Base-by-base conservation (phyloP, 2,329 filamentous ascomycete species). In the Neodidymelliopsis sp. region DNA sequence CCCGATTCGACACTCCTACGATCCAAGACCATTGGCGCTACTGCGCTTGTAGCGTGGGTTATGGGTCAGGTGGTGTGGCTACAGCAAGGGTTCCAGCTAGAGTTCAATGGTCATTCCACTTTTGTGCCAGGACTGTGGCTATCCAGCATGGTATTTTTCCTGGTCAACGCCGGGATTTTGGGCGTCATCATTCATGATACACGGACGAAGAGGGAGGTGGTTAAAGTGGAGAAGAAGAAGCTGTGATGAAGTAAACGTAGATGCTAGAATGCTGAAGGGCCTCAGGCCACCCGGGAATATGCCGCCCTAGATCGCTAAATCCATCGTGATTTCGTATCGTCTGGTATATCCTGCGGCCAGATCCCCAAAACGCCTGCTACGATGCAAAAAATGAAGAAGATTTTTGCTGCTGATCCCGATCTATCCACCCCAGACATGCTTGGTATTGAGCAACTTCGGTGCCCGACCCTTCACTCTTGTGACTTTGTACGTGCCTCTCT, bases 41-140 rank as follows among this genome's bases (percentile, higher is more conserved):
- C 77, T 0, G 89, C 89, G 0, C 77, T 90, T 5, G 62, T 75
- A 1, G 74, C 92, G 4, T 99, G 94, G 94, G 74, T 96, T 1
- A 65, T 80, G 2, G 84, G 84, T 0, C 93, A 97, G 71, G 75
- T 69, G 4, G 49, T 73, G 6, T 81, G 78, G 78, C 70, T 81
- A 9, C 76, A 80, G 45, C 77, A 80, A 69, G 78, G 75, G 10
- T 80, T 75, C 47, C 71, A 77, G 45, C 71, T 80, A 4, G 78
- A 81, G 48, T 80, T 80, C 55, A 70, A 96, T 2, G 94, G 93
- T 0, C 65, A 79, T 16, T 93, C 90, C 54, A 92, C 88, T 0
- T 99, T 97, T 67, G 81, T 91, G 8, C 91, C 92, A 0, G 91
- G 91, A 0, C 76, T 99, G 1, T 97, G 90, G 84, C 56, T 83